Evolutionary conservation across 768 basidiomycete genomes (phyloP).

Genomic region (Leccinum arenicola): DNA sequence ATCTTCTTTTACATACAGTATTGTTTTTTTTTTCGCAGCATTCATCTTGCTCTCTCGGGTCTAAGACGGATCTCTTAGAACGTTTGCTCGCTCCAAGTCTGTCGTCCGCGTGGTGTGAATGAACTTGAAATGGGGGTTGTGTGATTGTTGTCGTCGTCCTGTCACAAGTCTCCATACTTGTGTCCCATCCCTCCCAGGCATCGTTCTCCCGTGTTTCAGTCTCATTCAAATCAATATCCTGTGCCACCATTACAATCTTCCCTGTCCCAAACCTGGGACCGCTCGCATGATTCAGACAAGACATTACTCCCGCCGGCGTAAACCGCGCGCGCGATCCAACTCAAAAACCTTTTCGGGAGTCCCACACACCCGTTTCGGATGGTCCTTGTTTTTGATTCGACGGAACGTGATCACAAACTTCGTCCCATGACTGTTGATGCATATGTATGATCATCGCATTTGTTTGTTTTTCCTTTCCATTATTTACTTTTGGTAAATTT

Average conservation of each 20-base stretch:
- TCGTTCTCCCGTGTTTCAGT: conserved; percentile 23
- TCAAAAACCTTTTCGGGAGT: background rate
- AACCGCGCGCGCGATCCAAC: conserved; percentile 6
- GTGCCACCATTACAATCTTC: conserved; percentile 1
- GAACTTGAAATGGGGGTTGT: background rate
- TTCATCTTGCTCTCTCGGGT: conserved; percentile 24
- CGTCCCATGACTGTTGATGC: background rate
- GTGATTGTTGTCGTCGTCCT: conserved; percentile 4
- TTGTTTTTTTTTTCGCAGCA: conserved; percentile 17
- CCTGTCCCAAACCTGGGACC: conserved; percentile 7
- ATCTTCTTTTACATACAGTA: conserved; percentile 34
- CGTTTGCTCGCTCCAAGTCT: conserved; percentile 27
- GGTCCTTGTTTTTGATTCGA: conserved; percentile 4
- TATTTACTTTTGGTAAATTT: conserved; percentile 8
- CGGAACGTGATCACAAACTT: conserved; percentile 4
- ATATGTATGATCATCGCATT: background rate
- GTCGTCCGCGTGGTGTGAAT: conserved; percentile 15
- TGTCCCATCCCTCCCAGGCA: conserved; percentile 18
- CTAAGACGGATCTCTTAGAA: conserved; percentile 29
- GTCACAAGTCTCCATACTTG: conserved; percentile 11
- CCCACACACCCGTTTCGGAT: conserved; percentile 7
- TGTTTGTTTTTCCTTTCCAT: conserved; percentile 19
- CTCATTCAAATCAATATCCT: conserved; percentile 10
- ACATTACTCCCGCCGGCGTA: conserved; percentile 14
- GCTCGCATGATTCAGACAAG: conserved; percentile 3